These are phyloP conservation scores for Dendrobium catenatum DNA, from an alignment of 106 monocot species.

Conservation along the genomic window DNA sequence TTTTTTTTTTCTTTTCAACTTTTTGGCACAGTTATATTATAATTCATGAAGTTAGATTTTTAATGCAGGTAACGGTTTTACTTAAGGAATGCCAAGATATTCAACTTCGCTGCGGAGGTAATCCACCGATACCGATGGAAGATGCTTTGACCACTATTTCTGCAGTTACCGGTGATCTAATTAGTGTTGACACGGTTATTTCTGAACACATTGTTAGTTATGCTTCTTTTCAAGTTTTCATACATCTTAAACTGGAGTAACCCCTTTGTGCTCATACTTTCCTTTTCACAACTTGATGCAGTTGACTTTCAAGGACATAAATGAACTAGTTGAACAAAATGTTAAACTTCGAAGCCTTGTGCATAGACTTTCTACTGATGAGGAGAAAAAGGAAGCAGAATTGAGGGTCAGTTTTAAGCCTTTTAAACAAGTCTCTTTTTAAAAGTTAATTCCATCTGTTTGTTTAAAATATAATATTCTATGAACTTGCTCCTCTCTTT, in stretches of 20 bases:
- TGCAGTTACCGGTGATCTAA: conserved; percentile 11
- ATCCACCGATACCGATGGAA: conserved; percentile 5
- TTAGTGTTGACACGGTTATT: conserved; percentile 19
- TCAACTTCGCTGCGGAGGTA: conserved; percentile 77
- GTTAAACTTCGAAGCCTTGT: conserved; percentile 65
- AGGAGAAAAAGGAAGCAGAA: conserved; percentile 51
- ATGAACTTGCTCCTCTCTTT: neutral
- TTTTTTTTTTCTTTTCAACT: neutral
- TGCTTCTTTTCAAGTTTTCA: neutral
- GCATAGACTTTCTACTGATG: conserved; percentile 41
- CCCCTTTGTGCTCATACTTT: neutral
- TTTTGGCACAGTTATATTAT: neutral
- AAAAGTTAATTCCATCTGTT: neutral
- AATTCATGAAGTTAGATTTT: neutral
- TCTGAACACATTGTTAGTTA: conserved; percentile 43
- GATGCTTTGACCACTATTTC: conserved; percentile 16
- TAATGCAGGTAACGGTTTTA: conserved; percentile 66
- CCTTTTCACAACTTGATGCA: conserved; percentile 18
- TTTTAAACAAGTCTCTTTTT: neutral
- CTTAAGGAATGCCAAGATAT: conserved; percentile 95
- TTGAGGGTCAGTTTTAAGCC: conserved; percentile 36
- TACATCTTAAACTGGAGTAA: neutral
- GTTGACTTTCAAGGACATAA: conserved; percentile 81
- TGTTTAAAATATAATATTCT: neutral
- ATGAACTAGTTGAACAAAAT: conserved; percentile 84